These are phyloP conservation scores for Westerdykella ornata DNA, from an alignment of 2,329 filamentous ascomycete species.

Conservation along the genomic window DNA sequence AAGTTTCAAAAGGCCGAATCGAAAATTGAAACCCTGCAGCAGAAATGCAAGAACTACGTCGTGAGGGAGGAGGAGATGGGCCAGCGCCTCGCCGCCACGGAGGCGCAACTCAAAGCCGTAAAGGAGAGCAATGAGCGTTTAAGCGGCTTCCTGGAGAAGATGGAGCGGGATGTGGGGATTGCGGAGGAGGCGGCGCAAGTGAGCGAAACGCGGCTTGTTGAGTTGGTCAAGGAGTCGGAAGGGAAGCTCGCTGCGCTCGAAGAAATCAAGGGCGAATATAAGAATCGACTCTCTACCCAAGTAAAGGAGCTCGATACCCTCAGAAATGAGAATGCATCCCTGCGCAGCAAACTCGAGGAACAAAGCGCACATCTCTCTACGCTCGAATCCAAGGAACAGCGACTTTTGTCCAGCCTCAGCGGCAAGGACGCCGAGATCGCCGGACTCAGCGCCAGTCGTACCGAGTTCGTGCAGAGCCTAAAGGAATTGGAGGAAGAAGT, in stretches of 20 bases:
- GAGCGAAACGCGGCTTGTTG: conserved; percentile 23
- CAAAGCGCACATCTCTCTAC: conserved; percentile 20
- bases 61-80: conserved; percentile 18
- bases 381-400: conserved; percentile 11
- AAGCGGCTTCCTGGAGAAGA: conserved; percentile 27
- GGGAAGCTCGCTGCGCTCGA: conserved; percentile 23
- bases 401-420: conserved; percentile 22
- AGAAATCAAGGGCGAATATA: conserved; percentile 27
- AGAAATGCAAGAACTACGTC: conserved; percentile 17
- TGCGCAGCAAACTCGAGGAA: conserved; percentile 22
- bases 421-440: conserved; percentile 24
- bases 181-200: conserved; percentile 28
- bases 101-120: conserved; percentile 26
- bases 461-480: conserved; percentile 20
- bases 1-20: conserved; percentile 21
- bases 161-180: conserved; percentile 25
- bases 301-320: conserved; percentile 26
- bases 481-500: conserved; percentile 28
- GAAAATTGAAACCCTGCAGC: conserved; percentile 21
- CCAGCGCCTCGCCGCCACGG: conserved; percentile 25
- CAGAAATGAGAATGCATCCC: conserved; percentile 21
- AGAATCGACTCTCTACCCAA: conserved; percentile 21
- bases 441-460: conserved; percentile 8
- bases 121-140: conserved; percentile 26
- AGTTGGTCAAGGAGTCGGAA: conserved; percentile 24